Conservation (phyloP, 768 basidiomycete species). For the Pleurotus cornucopiae region DNA sequence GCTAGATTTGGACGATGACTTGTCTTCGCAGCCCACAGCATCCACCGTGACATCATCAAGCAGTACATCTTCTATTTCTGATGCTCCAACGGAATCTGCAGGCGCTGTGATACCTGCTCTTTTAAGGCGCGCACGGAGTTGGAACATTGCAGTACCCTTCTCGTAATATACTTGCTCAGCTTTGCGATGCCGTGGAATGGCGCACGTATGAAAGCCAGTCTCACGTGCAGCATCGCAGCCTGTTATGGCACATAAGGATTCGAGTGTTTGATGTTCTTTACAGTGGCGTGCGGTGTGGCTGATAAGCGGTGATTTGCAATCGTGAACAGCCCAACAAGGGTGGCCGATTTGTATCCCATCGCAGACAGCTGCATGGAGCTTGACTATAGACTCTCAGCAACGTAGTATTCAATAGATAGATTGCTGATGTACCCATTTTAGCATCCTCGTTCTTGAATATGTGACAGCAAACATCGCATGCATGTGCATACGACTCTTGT, state of each 20-base stretch:
- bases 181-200: constrained; percentile 5
- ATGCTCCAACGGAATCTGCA: neutral
- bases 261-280: neutral
- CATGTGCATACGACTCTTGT: constrained; percentile 13
- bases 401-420: neutral
- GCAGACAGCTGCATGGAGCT: constrained; percentile 7
- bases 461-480: constrained; percentile 14
- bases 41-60: too few relatives aligned
- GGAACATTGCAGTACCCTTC: constrained; percentile 10
- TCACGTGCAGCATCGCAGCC: constrained; percentile 5
- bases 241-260: constrained; percentile 10
- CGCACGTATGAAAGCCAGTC: constrained; percentile 9
- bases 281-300: constrained; percentile 10
- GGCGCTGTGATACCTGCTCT: neutral
- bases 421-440: neutral
- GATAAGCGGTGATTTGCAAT: constrained; percentile 10
- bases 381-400: neutral
- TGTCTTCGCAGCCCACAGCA: neutral
- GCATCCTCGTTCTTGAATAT: constrained; percentile 2
- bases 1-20: neutral
- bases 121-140: constrained; percentile 11
- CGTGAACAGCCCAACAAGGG: constrained; percentile 12
- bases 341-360: constrained; percentile 13
- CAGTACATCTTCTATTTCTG: too few relatives aligned
- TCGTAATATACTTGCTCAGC: constrained; percentile 9